phyloP scores from a whole-genome alignment of 352 stramenopile genomes.

The Plasmopara halstedii region DNA sequence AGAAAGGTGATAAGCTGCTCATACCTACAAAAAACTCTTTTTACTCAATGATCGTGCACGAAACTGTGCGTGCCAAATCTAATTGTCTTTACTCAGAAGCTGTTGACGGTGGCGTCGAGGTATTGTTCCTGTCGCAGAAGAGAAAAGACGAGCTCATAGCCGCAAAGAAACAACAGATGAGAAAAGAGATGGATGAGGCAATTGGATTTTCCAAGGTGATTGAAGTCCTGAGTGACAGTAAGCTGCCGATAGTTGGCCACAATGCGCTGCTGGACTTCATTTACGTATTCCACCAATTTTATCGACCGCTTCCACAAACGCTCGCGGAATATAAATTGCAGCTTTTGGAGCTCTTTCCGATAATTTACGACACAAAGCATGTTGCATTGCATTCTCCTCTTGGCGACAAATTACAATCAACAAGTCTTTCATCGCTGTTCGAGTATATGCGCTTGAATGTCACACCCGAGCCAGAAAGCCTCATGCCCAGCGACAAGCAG shows the following conservation, averaged over 20 bases:
- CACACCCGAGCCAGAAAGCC: slow-evolving; percentile 37
- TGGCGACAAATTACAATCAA: slow-evolving; percentile 49
- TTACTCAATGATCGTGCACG: slow-evolving; percentile 67
- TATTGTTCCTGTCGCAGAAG: slow-evolving; percentile 55
- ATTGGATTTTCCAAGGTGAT: slow-evolving; percentile 80
- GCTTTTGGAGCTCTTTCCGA: slow-evolving; percentile 60
- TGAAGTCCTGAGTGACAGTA: slow-evolving; percentile 56
- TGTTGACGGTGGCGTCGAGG: slow-evolving; percentile 35
- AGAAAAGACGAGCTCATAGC: slow-evolving; percentile 57
- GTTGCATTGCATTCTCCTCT: slow-evolving; percentile 46
- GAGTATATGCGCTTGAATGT: slow-evolving; percentile 71
- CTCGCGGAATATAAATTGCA: slow-evolving; percentile 65
- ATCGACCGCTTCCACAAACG: slow-evolving; percentile 59
- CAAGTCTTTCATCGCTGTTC: slow-evolving; percentile 56
- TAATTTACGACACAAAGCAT: slow-evolving; percentile 79
- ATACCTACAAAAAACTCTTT: slow-evolving; percentile 60
- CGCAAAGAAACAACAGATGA: slow-evolving; percentile 39
- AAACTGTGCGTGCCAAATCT: slow-evolving; percentile 44
- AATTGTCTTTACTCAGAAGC: slow-evolving; percentile 59
- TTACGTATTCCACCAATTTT: slow-evolving; percentile 81
- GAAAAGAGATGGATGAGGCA: slow-evolving; percentile 51
- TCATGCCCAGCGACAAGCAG: slow-evolving; percentile 44
- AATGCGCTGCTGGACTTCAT: slow-evolving; percentile 82
- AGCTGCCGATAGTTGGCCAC: slow-evolving; percentile 72
- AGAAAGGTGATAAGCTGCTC: slow-evolving; percentile 46